Evolutionary conservation across 1,139 yeast species (phyloP).

Genomic region (Candida pseudoviswanathii): DNA sequence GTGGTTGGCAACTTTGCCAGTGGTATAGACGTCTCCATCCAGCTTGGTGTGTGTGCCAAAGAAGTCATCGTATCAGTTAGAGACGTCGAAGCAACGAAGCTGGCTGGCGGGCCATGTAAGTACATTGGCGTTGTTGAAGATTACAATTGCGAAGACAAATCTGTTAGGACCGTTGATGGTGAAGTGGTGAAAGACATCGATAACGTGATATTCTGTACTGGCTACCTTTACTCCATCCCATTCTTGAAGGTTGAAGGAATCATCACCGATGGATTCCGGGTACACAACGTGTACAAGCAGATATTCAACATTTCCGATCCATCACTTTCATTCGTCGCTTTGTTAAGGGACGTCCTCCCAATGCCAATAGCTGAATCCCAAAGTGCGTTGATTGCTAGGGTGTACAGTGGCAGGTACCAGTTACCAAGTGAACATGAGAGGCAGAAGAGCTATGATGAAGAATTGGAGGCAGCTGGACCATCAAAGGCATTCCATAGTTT

Average conservation of each 20-base stretch:
- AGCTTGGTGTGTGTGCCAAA: constrained; percentile 26
- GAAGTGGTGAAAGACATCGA: constrained; percentile 31
- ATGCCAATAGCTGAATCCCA: constrained; percentile 53
- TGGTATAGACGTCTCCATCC: constrained; percentile 36
- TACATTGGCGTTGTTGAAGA: constrained; percentile 24
- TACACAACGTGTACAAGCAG: constrained; percentile 37
- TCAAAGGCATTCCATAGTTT: constrained; percentile 31
- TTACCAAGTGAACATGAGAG: constrained; percentile 39
- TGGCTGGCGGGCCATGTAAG: constrained; percentile 19
- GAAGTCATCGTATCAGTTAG: constrained; percentile 28
- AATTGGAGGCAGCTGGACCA: constrained; percentile 24
- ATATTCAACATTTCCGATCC: constrained; percentile 42
- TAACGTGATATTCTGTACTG: constrained; percentile 45
- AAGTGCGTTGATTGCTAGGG: constrained; percentile 45
- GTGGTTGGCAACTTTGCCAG: constrained; percentile 49
- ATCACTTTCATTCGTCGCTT: constrained; percentile 36
- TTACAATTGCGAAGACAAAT: constrained; percentile 21
- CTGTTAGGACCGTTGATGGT: constrained; percentile 34
- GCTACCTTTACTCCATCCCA: constrained; percentile 47
- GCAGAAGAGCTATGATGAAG: constrained; percentile 22
- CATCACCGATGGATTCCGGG: constrained; percentile 32
- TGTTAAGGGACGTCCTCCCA: constrained; percentile 46
- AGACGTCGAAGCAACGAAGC: constrained; percentile 18
- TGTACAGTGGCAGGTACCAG: constrained; percentile 38
- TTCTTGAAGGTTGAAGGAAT: constrained; percentile 30